Conservation (phyloP, 1,139 yeast genomes). For the Suhomyces ambrosiae region DNA sequence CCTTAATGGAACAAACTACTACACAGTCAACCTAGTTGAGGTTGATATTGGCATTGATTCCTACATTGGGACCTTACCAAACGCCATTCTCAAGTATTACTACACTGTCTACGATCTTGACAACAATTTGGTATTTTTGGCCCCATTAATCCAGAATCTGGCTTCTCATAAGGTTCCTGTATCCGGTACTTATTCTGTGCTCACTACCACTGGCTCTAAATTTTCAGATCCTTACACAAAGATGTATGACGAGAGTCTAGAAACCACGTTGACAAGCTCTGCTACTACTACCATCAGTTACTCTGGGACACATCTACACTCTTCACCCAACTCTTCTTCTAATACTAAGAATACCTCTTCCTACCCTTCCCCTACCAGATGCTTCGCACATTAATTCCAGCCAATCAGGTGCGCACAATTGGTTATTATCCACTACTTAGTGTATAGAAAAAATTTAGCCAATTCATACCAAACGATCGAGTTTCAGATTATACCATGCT, state of each 20-base stretch:
- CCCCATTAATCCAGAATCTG: slow-evolving; percentile 6
- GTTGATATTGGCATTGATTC: slow-evolving; percentile 18
- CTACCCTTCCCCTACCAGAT: neutral
- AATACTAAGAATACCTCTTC: too few species aligned
- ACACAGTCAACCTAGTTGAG: slow-evolving; percentile 16
- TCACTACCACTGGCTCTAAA: slow-evolving; percentile 9
- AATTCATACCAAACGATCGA: slow-evolving; percentile 4
- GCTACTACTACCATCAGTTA: neutral
- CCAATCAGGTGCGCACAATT: slow-evolving; percentile 26
- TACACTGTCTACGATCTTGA: slow-evolving; percentile 27
- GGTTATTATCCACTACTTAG: slow-evolving; percentile 14
- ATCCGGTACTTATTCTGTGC: slow-evolving; percentile 2
- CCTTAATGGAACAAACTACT: slow-evolving; percentile 18
- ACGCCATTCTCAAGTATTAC: slow-evolving; percentile 20
- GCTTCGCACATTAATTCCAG: slow-evolving; percentile 9
- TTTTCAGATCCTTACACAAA: slow-evolving; percentile 18
- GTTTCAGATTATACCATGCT: slow-evolving; percentile 15
- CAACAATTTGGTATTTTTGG: slow-evolving; percentile 20
- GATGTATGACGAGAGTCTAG: slow-evolving; percentile 18
- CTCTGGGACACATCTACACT: too few species aligned
- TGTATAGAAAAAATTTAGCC: slow-evolving; percentile 13
- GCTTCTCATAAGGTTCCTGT: slow-evolving; percentile 1
- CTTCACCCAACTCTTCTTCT: neutral
- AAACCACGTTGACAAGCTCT: slow-evolving; percentile 13
- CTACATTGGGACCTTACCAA: slow-evolving; percentile 24